These are phyloP conservation scores for Pseudogymnoascus sp. DNA, from an alignment of 2,329 filamentous ascomycete species.

Conservation along the genomic window DNA sequence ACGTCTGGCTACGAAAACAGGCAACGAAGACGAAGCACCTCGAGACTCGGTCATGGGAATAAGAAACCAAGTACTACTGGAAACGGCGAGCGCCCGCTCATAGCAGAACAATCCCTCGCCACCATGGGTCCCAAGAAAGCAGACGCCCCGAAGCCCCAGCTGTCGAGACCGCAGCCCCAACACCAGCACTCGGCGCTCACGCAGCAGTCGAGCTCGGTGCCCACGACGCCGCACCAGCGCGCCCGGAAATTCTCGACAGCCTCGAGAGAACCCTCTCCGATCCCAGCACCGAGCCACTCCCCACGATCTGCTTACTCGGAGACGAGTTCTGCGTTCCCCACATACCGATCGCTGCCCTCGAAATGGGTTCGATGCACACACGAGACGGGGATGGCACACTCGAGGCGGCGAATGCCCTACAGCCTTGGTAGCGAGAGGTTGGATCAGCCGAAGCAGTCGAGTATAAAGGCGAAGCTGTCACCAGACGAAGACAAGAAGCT, in stretches of 20 bases:
- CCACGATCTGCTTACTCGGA: constrained; percentile 87
- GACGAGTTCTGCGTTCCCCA: constrained; percentile 65
- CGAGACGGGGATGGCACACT: constrained; percentile 76
- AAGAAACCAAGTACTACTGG: constrained; percentile 46
- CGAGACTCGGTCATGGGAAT: constrained; percentile 45
- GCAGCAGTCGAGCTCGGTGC: constrained; percentile 79
- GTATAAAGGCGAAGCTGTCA: constrained; percentile 61
- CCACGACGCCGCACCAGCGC: constrained; percentile 86
- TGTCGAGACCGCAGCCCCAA: constrained; percentile 27
- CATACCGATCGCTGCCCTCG: constrained; percentile 55
- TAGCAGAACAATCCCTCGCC: constrained; percentile 38
- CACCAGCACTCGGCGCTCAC: constrained; percentile 41
- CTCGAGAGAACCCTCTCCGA: constrained; percentile 74
- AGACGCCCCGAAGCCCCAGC: constrained; percentile 23
- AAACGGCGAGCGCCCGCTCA: constrained; percentile 53
- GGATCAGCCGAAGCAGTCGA: constrained; percentile 60
- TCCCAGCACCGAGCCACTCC: constrained; percentile 67
- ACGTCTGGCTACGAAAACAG: constrained; percentile 36
- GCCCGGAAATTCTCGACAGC: constrained; percentile 72
- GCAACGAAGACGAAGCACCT: constrained; percentile 40
- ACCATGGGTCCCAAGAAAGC: constrained; percentile 27
- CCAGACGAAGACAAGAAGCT: constrained; percentile 67
- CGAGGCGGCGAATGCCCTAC: constrained; percentile 84
- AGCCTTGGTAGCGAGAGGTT: constrained; percentile 74
- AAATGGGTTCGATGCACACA: constrained; percentile 65